These are phyloP conservation scores for Leishmania tropica DNA, from an alignment of 208 protist species.

Conservation along the genomic window DNA sequence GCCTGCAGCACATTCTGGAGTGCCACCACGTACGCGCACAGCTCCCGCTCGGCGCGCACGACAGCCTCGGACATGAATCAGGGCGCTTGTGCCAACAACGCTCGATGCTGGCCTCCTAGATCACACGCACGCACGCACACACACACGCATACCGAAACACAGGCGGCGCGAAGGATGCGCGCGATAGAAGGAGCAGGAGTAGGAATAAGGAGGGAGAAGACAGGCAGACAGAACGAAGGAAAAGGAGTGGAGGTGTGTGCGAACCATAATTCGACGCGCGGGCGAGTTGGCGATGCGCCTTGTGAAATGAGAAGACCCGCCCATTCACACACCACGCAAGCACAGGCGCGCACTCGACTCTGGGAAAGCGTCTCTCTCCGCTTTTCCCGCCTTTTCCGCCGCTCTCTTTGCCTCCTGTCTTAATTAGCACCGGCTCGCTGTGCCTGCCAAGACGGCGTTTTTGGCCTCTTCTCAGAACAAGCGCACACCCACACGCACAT, in stretches of 20 bases:
- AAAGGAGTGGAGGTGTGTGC: background rate
- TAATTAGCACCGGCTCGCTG: background rate
- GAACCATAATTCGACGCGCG: background rate
- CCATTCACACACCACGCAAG: background rate
- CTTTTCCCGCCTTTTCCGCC: background rate
- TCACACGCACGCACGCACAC: background rate
- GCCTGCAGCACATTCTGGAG: slow-evolving; percentile 53
- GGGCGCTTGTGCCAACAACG: background rate
- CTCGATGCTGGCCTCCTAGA: background rate
- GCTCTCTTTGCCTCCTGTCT: background rate
- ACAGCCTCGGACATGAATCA: slow-evolving; percentile 67
- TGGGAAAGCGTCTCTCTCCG: background rate
- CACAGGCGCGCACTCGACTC: background rate
- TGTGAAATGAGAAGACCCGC: background rate
- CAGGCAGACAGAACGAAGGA: background rate
- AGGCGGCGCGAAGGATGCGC: background rate
- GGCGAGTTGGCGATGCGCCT: background rate
- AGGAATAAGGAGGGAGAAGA: background rate
- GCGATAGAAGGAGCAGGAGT: background rate
- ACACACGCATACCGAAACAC: background rate
- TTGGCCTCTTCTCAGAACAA: background rate
- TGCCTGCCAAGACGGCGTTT: background rate
- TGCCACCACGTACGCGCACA: slow-evolving; percentile 57
- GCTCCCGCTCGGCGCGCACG: slow-evolving; percentile 62
- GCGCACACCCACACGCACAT: background rate